Evolutionary conservation across 768 basidiomycete species (phyloP), one percentile per base, ranked within the genome.

Genomic region (Austroboletus eburneus): DNA sequence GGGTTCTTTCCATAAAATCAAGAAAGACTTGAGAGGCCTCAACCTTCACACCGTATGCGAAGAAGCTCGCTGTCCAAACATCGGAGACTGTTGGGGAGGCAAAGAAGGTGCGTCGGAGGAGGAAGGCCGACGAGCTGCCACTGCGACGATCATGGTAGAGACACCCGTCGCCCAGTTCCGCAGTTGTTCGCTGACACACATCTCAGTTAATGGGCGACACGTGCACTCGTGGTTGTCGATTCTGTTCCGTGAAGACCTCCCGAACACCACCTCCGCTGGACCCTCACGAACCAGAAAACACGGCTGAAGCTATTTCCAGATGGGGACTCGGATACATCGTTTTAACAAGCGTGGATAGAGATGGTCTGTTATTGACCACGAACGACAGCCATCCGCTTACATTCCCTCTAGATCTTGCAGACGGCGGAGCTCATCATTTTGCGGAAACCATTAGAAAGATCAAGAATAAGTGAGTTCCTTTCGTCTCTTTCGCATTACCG

Each of bases 41-140:
- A 80, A 80, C 8, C 72, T 99, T 39, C 92, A 96, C 60, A 99
- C 96, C 1, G 96, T 99, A 2, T 99, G 96, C 60, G 96, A 99
- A 68, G 96, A 99, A 65, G 96, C 96, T 29, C 79, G 94, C 52
- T 99, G 96, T 73, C 96, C 96, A 0, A 99, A 99, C 60, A 97
- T 99, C 46, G 96, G 95, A n/a, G 95, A 98, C 61, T 99, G 96
- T 60, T 99, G 96, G 96, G 92, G 96, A 34, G 93, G 93, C 9
- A 84, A 83, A 58, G 73, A 78, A 25, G 79, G 74, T 39, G 73
- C 66, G 34, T 80, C 78, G 7, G 81, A 83, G 43, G 78, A 77
- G 48, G 87, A 88, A 45, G 85, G 81, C 24, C 83, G 85, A 55
- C 82, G 81, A 48, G 78, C 80, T 40, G 96, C 96, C 20, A 99